A percentile compares a stretch with the other conserved stretches of the same genome.
phyloP scores from a whole-genome alignment of 140 eudicot genomes.

The Ambrosia hybrid region DNA sequence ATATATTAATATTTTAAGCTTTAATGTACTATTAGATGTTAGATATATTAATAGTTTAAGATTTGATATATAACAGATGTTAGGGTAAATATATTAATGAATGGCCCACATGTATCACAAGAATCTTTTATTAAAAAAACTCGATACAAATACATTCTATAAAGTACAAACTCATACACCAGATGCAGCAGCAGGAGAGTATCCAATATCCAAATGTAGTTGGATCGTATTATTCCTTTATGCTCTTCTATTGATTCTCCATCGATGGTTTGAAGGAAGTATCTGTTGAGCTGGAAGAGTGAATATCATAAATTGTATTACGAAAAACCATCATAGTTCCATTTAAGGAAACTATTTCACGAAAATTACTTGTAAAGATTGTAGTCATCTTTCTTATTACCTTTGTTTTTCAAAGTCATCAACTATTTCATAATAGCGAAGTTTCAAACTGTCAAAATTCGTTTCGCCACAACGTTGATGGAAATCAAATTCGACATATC shows the following conservation, averaged over 20 bases:
- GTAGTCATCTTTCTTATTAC: constrained; percentile 44
- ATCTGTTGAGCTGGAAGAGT: constrained; percentile 82
- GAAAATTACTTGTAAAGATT: constrained; percentile 3
- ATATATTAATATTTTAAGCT: too few relatives aligned
- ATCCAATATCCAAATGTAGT: constrained; percentile 52
- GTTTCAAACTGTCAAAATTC: constrained; percentile 66
- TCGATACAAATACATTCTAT: too few relatives aligned
- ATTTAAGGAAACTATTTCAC: constrained; percentile 32
- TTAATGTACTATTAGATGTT: too few relatives aligned
- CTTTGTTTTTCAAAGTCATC: constrained; percentile 84
- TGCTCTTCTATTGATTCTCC: constrained; percentile 75
- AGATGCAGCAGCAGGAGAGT: too few relatives aligned
- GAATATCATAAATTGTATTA: constrained; percentile 42
- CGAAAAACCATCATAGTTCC: constrained; percentile 40
- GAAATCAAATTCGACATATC: constrained; percentile 86
- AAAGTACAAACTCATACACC: too few relatives aligned
- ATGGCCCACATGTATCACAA: too few relatives aligned
- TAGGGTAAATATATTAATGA: too few relatives aligned
- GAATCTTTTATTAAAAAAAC: too few relatives aligned
- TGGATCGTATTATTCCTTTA: constrained; percentile 77
- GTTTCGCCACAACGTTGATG: constrained; percentile 77
- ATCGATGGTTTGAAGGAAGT: constrained; percentile 69
- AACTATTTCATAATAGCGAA: constrained; percentile 68
- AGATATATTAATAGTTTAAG: too few relatives aligned
- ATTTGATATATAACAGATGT: too few relatives aligned